Percentiles rank a stretch among this genome's conserved stretches.
phyloP scores from a whole-genome alignment of 2,329 filamentous ascomycete species.

The Cryphonectria parasitica region DNA sequence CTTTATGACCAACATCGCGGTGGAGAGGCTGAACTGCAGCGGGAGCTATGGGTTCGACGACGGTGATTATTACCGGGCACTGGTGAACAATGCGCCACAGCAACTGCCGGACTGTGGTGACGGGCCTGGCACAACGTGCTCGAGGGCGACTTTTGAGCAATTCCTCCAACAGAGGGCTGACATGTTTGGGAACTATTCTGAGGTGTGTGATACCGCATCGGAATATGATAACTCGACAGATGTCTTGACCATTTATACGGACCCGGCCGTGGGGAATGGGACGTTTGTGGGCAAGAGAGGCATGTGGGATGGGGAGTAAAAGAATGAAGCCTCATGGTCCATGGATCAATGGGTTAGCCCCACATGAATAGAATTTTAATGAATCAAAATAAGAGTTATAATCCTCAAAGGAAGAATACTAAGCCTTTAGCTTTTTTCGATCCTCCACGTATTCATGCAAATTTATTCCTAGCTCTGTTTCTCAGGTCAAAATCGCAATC shows the following conservation, averaged over 20 bases:
- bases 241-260: conserved; percentile 40
- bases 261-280: conserved; percentile 35
- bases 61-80: conserved; percentile 53
- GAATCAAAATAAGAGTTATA: neutral
- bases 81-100: conserved; percentile 50
- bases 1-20: conserved; percentile 68
- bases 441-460: conserved; percentile 29
- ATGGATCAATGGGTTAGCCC: neutral
- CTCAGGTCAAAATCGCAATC: conserved; percentile 34
- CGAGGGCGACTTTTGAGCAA: conserved; percentile 42
- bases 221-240: conserved; percentile 42
- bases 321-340: neutral
- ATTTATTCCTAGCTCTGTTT: neutral
- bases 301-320: conserved; percentile 24
- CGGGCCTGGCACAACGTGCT: conserved; percentile 50
- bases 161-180: conserved; percentile 45
- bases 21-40: conserved; percentile 66
- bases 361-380: too few species aligned
- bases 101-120: conserved; percentile 46
- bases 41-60: conserved; percentile 58
- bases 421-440: neutral
- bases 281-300: conserved; percentile 36
- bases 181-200: conserved; percentile 46
- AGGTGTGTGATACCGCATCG: conserved; percentile 40
- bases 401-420: neutral